A percentile compares a stretch with the other conserved stretches of the same genome.
These are phyloP conservation scores for Falciphora oryzae DNA, from an alignment of 2,329 filamentous ascomycete species.

Conservation along the genomic window DNA sequence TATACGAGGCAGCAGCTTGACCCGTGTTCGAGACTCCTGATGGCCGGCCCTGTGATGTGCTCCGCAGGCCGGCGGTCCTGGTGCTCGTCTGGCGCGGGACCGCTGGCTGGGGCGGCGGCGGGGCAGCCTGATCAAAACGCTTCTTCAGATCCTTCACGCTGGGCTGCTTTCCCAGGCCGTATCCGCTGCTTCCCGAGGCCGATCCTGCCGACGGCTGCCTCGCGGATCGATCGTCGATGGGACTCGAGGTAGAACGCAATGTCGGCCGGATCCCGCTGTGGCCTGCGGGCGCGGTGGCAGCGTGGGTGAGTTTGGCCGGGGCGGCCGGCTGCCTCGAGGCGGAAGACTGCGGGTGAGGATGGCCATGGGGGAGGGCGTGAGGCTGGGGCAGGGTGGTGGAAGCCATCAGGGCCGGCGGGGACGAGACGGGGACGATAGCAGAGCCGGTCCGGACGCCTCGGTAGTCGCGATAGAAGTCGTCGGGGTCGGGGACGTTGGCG, in stretches of 20 bases:
- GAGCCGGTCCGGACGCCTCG: constrained; percentile 30
- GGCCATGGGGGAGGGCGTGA: constrained; percentile 2
- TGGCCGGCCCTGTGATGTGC: not conserved
- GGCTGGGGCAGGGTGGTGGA: constrained; percentile 22
- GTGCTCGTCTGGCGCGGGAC: constrained; percentile 8
- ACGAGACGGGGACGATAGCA: constrained; percentile 19
- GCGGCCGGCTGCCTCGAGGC: constrained; percentile 24
- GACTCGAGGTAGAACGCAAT: constrained; percentile 51
- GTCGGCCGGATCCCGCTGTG: constrained; percentile 36
- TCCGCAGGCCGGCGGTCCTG: constrained; percentile 1
- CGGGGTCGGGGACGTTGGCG: constrained; percentile 40
- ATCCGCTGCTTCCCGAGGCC: constrained; percentile 22
- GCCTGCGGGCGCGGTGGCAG: constrained; percentile 23
- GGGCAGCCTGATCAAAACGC: constrained; percentile 61
- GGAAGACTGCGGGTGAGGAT: not conserved
- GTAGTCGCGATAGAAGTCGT: constrained; percentile 51
- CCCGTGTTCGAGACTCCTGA: not conserved
- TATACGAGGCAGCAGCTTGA: constrained; percentile 3
- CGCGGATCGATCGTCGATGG: constrained; percentile 39
- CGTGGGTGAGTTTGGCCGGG: constrained; percentile 37
- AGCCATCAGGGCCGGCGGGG: constrained; percentile 31
- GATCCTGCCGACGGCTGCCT: constrained; percentile 23
- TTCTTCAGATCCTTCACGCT: constrained; percentile 78
- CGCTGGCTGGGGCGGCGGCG: constrained; percentile 9
- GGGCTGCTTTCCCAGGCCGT: constrained; percentile 36